Evolutionary conservation across 2,329 filamentous ascomycete genomes (phyloP).

Genomic region (Ophiognomonia clavigignenti-juglandacearum): DNA sequence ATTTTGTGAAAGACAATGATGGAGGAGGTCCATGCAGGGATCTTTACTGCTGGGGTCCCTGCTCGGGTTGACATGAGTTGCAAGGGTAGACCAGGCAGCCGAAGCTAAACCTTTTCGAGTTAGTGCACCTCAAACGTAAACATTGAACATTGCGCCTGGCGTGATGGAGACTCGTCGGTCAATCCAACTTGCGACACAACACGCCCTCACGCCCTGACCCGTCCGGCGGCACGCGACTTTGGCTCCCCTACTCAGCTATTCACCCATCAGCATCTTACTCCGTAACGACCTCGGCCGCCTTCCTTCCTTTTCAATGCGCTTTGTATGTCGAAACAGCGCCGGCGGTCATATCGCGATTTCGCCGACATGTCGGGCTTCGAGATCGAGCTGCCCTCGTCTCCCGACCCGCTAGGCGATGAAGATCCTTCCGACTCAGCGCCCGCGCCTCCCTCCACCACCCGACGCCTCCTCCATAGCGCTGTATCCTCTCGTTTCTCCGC

Average conservation of each 20-base stretch:
- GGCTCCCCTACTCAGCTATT: not conserved
- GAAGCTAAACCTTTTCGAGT: no score
- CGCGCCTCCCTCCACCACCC: slow-evolving; percentile 12
- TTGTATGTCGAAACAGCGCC: slow-evolving; percentile 17
- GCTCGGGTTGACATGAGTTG: no score
- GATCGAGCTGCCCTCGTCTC: slow-evolving; percentile 28
- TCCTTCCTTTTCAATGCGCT: slow-evolving; percentile 8
- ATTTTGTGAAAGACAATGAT: no score
- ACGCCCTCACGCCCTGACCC: not conserved
- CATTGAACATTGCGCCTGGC: not conserved
- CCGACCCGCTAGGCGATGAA: slow-evolving; percentile 31
- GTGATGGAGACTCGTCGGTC: not conserved
- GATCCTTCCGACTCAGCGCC: slow-evolving; percentile 14
- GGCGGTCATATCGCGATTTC: slow-evolving; percentile 17
- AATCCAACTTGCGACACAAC: not conserved
- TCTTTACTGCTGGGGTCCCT: no score
- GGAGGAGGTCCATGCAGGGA: no score
- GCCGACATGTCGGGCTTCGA: slow-evolving; percentile 18
- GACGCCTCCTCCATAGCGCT: slow-evolving; percentile 40
- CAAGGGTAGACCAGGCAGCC: no score
- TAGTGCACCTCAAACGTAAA: not conserved
- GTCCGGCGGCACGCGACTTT: not conserved
- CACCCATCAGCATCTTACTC: not conserved
- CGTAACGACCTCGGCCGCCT: not conserved
- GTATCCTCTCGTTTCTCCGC: slow-evolving; percentile 30